Evolutionary conservation across 75 land plant species (phyloP), one percentile per base, ranked within the genome.

Genomic region (Selaginella moellendorffii): DNA sequence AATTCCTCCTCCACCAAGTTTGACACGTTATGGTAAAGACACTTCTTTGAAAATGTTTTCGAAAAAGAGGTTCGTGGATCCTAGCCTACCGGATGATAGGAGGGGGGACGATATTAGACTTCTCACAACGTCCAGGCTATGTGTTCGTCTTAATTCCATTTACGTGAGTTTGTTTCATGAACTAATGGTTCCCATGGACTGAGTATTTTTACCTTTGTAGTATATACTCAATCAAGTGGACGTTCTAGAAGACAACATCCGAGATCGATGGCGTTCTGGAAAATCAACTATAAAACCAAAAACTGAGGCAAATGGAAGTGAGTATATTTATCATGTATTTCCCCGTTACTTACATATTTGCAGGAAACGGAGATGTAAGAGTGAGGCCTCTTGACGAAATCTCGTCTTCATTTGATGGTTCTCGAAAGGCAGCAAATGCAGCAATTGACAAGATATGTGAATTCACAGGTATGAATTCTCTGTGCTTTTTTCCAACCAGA

Each of bases 371-470:
- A 12, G 72, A 70, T 24, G 24, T 28, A 24, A 70, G 36, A 29
- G 24, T n/a, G 25, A 56, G 24, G 59, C 21, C 21, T 5, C 19
- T 56, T 5, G 85, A 78, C 63, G 67, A 76, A 54, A 63, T 82
- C 5, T 79, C 84, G 12, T 30, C 73, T 36, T 63, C 84, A 54
- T 92, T 92, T 88, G 97, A 88, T 75, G 80, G 82, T n/a, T 79
- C 96, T 26, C 73, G 95, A 63, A 92, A 85, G 69, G 83, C 80
- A 30, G 81, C 88, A 2, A 92, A 92, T 81, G 76, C 81, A 64
- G 83, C 85, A 46, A 82, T 88, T 61, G 95, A 92, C 62, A 71
- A 62, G 70, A 79, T 92, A 23, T 88, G 96, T 67, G 97, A 88
- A 27, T 92, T 81, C 62, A 81, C 83, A 72, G 97, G 97, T 85